Conservation (phyloP, 441 rosid genomes). For the Viola pubescens region DNA sequence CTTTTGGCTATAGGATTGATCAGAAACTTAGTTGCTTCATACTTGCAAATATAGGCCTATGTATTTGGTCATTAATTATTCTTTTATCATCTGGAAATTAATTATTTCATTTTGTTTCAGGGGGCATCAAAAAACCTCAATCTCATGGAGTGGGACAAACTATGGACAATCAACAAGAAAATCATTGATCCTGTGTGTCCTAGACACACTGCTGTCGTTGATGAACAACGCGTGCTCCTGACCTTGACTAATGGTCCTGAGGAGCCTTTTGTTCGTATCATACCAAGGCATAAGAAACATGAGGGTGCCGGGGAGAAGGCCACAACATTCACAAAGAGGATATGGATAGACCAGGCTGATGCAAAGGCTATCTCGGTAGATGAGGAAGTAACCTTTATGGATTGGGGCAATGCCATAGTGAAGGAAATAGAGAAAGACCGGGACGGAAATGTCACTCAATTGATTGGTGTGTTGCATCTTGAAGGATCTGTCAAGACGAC, state of each 20-base stretch:
- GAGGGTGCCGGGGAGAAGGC: slow-evolving; percentile 95
- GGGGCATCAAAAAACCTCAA: slow-evolving; percentile 89
- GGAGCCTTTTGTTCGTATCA: slow-evolving; percentile 60
- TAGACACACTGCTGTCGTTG: slow-evolving; percentile 83
- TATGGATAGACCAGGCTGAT: slow-evolving; percentile 80
- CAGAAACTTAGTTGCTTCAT: background rate
- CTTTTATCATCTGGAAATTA: background rate
- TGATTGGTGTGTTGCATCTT: slow-evolving; percentile 69
- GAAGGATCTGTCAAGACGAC: slow-evolving; percentile 93
- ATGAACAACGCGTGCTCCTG: slow-evolving; percentile 48
- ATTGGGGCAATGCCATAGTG: slow-evolving; percentile 93
- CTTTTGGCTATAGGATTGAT: background rate
- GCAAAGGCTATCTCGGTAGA: slow-evolving; percentile 51
- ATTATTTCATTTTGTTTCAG: slow-evolving; percentile 26
- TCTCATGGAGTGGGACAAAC: slow-evolving; percentile 93
- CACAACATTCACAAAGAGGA: slow-evolving; percentile 63
- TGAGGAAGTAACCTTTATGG: slow-evolving; percentile 89
- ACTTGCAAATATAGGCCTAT: background rate
- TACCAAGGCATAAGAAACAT: slow-evolving; percentile 79
- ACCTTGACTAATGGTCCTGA: slow-evolving; percentile 66
- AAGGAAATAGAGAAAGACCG: slow-evolving; percentile 59
- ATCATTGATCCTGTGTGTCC: slow-evolving; percentile 93
- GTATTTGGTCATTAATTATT: background rate
- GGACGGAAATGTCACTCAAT: slow-evolving; percentile 44
- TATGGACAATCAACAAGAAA: slow-evolving; percentile 90